Evolutionary conservation across 306 rosid species (phyloP).

Genomic region (Begonia fuchsioides): DNA sequence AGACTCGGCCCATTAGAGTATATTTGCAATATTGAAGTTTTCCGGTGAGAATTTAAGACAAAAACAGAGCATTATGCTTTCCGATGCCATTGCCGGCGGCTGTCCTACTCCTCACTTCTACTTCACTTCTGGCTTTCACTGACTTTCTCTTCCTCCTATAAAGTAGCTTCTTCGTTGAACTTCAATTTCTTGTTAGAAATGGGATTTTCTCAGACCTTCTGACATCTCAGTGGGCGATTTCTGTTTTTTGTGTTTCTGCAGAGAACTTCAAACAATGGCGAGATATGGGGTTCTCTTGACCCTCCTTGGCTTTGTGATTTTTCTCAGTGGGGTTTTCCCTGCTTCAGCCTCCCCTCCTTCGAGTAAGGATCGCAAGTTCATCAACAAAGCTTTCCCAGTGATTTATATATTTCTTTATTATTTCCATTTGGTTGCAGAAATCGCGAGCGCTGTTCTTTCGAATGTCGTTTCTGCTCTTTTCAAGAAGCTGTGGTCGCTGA

Average conservation of each 20-base stretch:
- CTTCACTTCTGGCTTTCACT: too few relatives aligned
- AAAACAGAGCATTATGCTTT: too few relatives aligned
- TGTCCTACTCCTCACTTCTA: too few relatives aligned
- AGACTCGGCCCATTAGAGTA: too few relatives aligned
- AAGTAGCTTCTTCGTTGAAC: too few relatives aligned
- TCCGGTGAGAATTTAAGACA: too few relatives aligned
- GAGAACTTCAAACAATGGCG: constrained; percentile 27
- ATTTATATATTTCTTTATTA: background rate
- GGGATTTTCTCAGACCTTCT: too few relatives aligned
- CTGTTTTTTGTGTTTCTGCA: constrained; percentile 9
- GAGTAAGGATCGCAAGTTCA: constrained; percentile 37
- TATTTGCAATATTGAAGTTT: too few relatives aligned
- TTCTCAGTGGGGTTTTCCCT: constrained; percentile 39
- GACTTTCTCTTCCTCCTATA: too few relatives aligned
- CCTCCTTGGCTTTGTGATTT: constrained; percentile 35
- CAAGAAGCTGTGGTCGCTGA: constrained; percentile 76
- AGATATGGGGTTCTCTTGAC: constrained; percentile 23
- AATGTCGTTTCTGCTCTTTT: constrained; percentile 74
- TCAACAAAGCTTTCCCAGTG: background rate
- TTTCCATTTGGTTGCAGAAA: constrained; percentile 34
- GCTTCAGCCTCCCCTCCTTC: constrained; percentile 71
- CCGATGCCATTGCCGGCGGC: too few relatives aligned
- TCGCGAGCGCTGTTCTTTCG: constrained; percentile 63
- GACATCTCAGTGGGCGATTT: too few relatives aligned
- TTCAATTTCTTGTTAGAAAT: too few relatives aligned